These are phyloP conservation scores for Lasiosphaeriaceae sp. DNA, from an alignment of 495 filamentous ascomycete species.

Conservation along the genomic window DNA sequence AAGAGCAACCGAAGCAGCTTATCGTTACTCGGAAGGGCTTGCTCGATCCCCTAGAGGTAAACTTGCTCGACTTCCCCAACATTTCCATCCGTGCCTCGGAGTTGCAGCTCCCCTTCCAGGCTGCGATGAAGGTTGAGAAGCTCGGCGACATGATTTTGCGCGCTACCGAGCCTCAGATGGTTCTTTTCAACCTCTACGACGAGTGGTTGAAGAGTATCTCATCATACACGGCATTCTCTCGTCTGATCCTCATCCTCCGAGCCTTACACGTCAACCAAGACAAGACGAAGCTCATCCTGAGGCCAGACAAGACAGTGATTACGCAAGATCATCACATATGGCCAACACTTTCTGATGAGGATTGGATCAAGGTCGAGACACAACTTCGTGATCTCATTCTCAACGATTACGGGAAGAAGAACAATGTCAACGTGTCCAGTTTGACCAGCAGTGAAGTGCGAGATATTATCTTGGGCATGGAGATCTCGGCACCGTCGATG, in stretches of 20 bases:
- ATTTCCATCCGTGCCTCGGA: constrained; percentile 99
- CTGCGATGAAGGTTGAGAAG: constrained; percentile 99
- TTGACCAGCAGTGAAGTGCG: constrained; percentile 95
- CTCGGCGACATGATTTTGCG: constrained; percentile 98
- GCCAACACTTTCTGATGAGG: constrained; percentile 90
- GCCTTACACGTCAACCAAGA: constrained; percentile 97
- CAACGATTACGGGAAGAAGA: constrained; percentile 99
- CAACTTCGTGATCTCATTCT: constrained; percentile 93
- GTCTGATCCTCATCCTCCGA: constrained; percentile 89
- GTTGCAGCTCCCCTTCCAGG: constrained; percentile 97
- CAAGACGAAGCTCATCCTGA: constrained; percentile 94
- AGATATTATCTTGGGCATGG: constrained; percentile 99
- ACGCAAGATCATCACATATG: constrained; percentile 99
- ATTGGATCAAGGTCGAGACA: constrained; percentile 99
- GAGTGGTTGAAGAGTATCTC: constrained; percentile 99
- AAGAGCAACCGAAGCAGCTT: constrained; percentile 98
- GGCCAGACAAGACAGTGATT: constrained; percentile 98
- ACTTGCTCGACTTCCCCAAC: constrained; percentile 97
- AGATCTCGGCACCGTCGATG: constrained; percentile 96
- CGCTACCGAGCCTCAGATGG: constrained; percentile 98
- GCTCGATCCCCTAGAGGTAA: constrained; percentile 94
- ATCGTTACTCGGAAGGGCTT: constrained; percentile 98
- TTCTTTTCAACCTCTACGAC: constrained; percentile 98
- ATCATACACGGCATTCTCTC: constrained; percentile 97
- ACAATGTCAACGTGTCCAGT: constrained; percentile 96